A percentile compares a stretch with the other conserved stretches of the same genome.
Conservation (phyloP, 23 red algal genomes). For the Gracilaria gracilis region DNA sequence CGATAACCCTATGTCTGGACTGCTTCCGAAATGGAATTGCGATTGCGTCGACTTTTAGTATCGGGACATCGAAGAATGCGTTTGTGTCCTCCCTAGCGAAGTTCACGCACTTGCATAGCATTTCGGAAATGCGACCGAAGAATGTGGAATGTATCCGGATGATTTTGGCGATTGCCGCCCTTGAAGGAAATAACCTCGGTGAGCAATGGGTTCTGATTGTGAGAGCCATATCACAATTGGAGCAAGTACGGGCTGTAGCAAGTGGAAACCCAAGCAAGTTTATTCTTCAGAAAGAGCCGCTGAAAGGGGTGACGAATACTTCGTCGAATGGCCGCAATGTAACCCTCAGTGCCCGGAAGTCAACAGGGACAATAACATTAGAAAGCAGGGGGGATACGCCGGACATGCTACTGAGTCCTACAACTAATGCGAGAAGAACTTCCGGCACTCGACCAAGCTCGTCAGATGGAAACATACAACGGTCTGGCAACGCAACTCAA, state of each 20-base stretch:
- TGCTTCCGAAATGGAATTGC: slow-evolving; percentile 83
- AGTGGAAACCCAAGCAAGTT: slow-evolving; percentile 58
- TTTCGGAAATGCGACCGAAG: slow-evolving; percentile 86
- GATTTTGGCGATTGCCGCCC: slow-evolving; percentile 86
- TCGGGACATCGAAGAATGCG: slow-evolving; percentile 80
- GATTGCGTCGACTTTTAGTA: slow-evolving; percentile 90
- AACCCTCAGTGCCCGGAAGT: background rate
- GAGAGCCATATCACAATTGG: slow-evolving; percentile 83
- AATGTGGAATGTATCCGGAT: slow-evolving; percentile 92
- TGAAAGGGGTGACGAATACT: slow-evolving; percentile 34
- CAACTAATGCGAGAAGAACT: background rate
- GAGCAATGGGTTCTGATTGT: slow-evolving; percentile 90
- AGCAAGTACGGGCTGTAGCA: slow-evolving; percentile 76
- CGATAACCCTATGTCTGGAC: slow-evolving; percentile 77
- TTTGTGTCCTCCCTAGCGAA: slow-evolving; percentile 88
- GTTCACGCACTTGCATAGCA: slow-evolving; percentile 87
- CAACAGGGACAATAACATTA: background rate
- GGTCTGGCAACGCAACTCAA: background rate
- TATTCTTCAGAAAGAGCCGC: slow-evolving; percentile 57
- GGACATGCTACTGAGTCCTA: background rate
- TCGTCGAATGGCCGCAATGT: background rate
- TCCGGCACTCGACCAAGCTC: slow-evolving; percentile 24
- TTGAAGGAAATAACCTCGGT: slow-evolving; percentile 89
- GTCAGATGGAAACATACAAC: slow-evolving; percentile 9
- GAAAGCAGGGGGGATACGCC: slow-evolving; percentile 1